Conservation (phyloP, 2,329 filamentous ascomycete species). For the Aspergillus ochraceoroseus region DNA sequence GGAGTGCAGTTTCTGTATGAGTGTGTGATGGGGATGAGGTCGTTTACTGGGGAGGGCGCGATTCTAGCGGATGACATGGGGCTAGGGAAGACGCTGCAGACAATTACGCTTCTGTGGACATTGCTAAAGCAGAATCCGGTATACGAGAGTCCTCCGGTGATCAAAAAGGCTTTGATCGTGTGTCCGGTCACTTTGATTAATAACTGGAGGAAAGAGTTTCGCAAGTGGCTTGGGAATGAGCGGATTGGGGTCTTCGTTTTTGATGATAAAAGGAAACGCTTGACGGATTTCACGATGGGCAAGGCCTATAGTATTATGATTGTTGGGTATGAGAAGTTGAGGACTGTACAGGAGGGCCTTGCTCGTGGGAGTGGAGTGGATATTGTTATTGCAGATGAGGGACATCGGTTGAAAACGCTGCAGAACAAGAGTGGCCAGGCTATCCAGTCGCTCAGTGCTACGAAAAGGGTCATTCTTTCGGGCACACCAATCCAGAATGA, state of each 20-base stretch:
- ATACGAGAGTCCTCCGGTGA: constrained; percentile 54
- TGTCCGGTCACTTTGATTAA: constrained; percentile 67
- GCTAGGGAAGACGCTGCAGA: constrained; percentile 67
- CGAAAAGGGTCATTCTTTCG: constrained; percentile 58
- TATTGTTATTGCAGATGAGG: constrained; percentile 66
- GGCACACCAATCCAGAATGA: constrained; percentile 67
- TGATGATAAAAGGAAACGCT: constrained; percentile 55
- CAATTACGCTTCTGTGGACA: constrained; percentile 67
- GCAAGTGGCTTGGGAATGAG: constrained; percentile 68
- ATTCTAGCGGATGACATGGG: constrained; percentile 74
- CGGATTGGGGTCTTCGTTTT: constrained; percentile 64
- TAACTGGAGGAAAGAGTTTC: constrained; percentile 69
- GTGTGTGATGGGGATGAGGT: constrained; percentile 68
- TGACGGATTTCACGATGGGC: constrained; percentile 65
- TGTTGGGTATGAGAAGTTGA: constrained; percentile 66
- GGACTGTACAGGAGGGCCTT: constrained; percentile 61
- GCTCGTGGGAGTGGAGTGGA: constrained; percentile 60
- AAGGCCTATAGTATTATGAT: constrained; percentile 67
- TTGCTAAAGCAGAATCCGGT: constrained; percentile 67
- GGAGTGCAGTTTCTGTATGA: constrained; percentile 69
- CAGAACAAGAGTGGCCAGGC: constrained; percentile 64
- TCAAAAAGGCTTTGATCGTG: constrained; percentile 67
- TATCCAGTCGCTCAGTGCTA: constrained; percentile 60
- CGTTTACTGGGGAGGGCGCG: constrained; percentile 62
- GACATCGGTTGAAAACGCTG: constrained; percentile 62